These are phyloP conservation scores for Candida patagonica DNA, from an alignment of 805 yeast species.

Conservation along the genomic window DNA sequence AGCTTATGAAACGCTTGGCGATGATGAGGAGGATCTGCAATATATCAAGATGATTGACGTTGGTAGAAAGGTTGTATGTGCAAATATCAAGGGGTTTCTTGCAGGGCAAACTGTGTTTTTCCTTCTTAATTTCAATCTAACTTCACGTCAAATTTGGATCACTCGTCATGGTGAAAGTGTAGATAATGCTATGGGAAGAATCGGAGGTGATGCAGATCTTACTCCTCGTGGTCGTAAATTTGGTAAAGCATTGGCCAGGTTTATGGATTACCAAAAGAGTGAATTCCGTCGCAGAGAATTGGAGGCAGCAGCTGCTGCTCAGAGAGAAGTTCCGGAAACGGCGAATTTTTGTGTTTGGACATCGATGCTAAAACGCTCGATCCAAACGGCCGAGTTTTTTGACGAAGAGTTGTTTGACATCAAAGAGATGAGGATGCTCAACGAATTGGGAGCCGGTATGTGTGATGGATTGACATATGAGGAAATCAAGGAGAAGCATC, in stretches of 20 bases:
- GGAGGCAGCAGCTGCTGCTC: slow-evolving; percentile 28
- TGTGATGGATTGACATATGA: slow-evolving; percentile 90
- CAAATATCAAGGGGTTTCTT: slow-evolving; percentile 76
- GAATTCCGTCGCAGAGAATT: slow-evolving; percentile 59
- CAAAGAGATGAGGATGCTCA: slow-evolving; percentile 86
- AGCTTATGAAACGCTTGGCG: slow-evolving; percentile 87
- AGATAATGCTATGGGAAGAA: slow-evolving; percentile 75
- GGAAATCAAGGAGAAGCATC: slow-evolving; percentile 63
- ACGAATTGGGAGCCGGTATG: slow-evolving; percentile 88
- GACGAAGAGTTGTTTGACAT: slow-evolving; percentile 65
- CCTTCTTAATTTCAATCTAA: slow-evolving; percentile 76
- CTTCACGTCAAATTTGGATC: slow-evolving; percentile 88
- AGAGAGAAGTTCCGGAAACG: slow-evolving; percentile 41
- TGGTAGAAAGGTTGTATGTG: slow-evolving; percentile 88
- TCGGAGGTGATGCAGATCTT: slow-evolving; percentile 84
- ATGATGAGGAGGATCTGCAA: slow-evolving; percentile 61
- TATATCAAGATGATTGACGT: slow-evolving; percentile 94
- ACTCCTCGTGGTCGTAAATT: slow-evolving; percentile 74
- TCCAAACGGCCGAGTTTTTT: slow-evolving; percentile 70
- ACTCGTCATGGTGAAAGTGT: slow-evolving; percentile 90
- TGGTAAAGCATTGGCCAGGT: slow-evolving; percentile 61
- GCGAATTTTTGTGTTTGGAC: slow-evolving; percentile 88
- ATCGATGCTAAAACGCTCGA: slow-evolving; percentile 70
- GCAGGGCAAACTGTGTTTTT: slow-evolving; percentile 92
- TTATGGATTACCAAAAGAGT: slow-evolving; percentile 60